These are phyloP conservation scores for Termitomyces sp. DNA, from an alignment of 768 basidiomycete species.

Conservation along the genomic window DNA sequence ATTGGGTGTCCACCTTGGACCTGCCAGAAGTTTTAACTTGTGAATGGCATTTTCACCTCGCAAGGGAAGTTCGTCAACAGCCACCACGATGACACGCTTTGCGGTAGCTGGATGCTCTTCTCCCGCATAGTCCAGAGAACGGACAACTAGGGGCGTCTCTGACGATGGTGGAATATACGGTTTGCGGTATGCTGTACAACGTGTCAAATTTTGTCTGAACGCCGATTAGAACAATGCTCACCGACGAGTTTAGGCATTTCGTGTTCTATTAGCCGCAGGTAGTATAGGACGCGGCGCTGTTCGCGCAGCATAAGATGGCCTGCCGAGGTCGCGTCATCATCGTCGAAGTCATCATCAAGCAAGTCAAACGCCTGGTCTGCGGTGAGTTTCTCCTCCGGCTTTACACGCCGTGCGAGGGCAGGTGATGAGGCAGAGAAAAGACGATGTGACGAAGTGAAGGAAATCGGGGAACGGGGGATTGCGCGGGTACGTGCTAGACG, in stretches of 20 bases:
- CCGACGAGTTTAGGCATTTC: conserved; percentile 87
- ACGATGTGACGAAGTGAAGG: conserved; percentile 9
- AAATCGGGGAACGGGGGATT: conserved; percentile 2
- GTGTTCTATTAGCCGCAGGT: conserved; percentile 81
- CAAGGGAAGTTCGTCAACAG: conserved; percentile 72
- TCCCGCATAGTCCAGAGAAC: conserved; percentile 72
- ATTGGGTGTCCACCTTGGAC: conserved; percentile 76
- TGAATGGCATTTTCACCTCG: conserved; percentile 60
- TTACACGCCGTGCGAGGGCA: conserved; percentile 28
- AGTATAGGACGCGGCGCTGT: conserved; percentile 69
- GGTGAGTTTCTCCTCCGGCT: conserved; percentile 33
- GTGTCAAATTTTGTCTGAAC: conserved; percentile 3
- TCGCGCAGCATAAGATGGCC: conserved; percentile 73
- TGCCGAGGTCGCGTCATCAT: conserved; percentile 62
- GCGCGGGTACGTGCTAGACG: conserved; percentile 7
- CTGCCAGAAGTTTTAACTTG: conserved; percentile 86
- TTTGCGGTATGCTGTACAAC: conserved; percentile 66
- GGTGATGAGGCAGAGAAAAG: conserved; percentile 22
- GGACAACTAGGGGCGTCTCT: conserved; percentile 58
- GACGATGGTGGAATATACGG: conserved; percentile 66
- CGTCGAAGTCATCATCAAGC: conserved; percentile 37
- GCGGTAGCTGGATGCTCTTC: conserved; percentile 66
- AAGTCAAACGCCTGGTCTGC: conserved; percentile 38
- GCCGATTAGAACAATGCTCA: conserved; percentile 3
- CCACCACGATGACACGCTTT: conserved; percentile 71